These are phyloP conservation scores for Komagataella populi DNA, from an alignment of 805 yeast genomes.

Conservation along the genomic window DNA sequence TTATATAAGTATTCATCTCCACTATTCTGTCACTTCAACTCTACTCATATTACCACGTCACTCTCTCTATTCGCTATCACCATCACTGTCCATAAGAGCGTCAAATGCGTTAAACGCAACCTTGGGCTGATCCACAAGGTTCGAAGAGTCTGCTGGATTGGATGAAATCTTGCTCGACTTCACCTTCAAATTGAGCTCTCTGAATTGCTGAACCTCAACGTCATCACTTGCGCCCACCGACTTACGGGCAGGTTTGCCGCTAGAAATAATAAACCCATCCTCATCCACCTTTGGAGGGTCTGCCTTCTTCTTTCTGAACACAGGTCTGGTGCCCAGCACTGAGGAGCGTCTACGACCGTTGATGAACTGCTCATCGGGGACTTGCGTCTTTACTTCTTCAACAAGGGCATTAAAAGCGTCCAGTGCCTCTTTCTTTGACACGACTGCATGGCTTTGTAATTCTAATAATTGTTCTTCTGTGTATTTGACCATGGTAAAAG, in stretches of 20 bases:
- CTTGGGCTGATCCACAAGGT: conserved; percentile 53
- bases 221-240: conserved; percentile 36
- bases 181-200: conserved; percentile 36
- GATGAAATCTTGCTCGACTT: conserved; percentile 65
- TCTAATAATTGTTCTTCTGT: conserved; percentile 59
- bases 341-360: conserved; percentile 15
- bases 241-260: conserved; percentile 24
- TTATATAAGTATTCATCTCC: not conserved
- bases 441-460: conserved; percentile 39
- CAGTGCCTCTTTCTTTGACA: conserved; percentile 51
- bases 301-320: conserved; percentile 42
- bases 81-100: conserved; percentile 40
- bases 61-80: conserved; percentile 35
- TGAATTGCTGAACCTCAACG: conserved; percentile 29
- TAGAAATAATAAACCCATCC: conserved; percentile 59
- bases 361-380: not conserved
- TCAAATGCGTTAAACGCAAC: conserved; percentile 69
- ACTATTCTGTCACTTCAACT: not conserved
- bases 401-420: conserved; percentile 52
- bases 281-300: conserved; percentile 43
- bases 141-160: conserved; percentile 58
- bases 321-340: conserved; percentile 14
- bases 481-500: conserved; percentile 33
- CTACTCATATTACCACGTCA: conserved; percentile 3
- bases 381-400: conserved; percentile 40